phyloP scores from a whole-genome alignment of 2,329 filamentous ascomycete species.

The Blastomyces silverae region DNA sequence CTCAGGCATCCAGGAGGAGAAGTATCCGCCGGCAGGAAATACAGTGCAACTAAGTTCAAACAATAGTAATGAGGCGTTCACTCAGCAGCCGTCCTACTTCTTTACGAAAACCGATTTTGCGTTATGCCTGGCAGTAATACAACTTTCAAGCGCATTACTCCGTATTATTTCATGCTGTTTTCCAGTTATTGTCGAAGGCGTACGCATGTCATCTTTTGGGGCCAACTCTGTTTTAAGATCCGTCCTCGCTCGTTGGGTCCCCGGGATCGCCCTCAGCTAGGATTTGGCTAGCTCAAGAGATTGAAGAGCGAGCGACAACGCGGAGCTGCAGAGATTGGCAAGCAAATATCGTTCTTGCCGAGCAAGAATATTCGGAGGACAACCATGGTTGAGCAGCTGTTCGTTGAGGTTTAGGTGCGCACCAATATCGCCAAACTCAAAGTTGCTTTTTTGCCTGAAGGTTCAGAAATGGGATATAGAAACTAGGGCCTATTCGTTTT shows the following conservation, averaged over 20 bases:
- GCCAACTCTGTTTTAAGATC: not conserved
- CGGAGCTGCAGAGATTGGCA: too few species aligned
- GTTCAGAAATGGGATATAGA: not conserved
- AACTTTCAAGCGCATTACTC: not conserved
- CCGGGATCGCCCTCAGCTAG: too few species aligned
- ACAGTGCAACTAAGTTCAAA: too few species aligned
- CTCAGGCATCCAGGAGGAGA: too few species aligned
- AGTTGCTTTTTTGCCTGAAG: not conserved
- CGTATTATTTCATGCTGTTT: not conserved
- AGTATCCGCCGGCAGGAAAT: too few species aligned
- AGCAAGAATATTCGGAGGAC: not conserved
- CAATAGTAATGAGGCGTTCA: too few species aligned
- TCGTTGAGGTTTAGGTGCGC: not conserved
- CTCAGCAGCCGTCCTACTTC: too few species aligned
- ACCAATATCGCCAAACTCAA: not conserved
- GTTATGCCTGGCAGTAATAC: too few species aligned
- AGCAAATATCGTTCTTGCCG: too few species aligned
- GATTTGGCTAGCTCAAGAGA: not conserved
- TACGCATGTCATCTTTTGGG: not conserved
- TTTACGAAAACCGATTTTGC: too few species aligned
- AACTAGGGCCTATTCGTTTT: not conserved
- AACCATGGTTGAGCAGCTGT: not conserved
- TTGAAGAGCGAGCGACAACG: not conserved
- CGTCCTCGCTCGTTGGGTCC: not conserved
- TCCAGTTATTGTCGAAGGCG: too few species aligned